These are phyloP conservation scores for Ostreobium quekettii DNA, from an alignment of 139 green algal genomes.

Conservation along the genomic window DNA sequence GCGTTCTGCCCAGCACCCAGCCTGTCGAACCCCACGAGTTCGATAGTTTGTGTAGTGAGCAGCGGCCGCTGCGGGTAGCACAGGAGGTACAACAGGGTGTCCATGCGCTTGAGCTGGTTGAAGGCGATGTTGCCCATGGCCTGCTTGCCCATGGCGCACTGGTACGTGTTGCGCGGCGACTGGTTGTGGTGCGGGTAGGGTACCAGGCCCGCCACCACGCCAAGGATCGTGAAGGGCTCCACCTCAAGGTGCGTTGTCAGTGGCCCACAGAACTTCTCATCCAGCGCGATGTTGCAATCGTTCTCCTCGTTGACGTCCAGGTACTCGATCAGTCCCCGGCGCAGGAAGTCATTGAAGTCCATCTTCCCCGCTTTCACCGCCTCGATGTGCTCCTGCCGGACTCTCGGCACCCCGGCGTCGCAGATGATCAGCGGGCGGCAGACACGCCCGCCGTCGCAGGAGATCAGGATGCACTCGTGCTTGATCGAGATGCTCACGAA, in stretches of 20 bases:
- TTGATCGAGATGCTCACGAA: conserved; percentile 46
- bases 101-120: conserved; percentile 90
- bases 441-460: conserved; percentile 82
- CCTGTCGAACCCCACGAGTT: conserved; percentile 61
- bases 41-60: conserved; percentile 94
- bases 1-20: conserved; percentile 97
- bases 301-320: conserved; percentile 98
- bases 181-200: conserved; percentile 99
- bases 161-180: conserved; percentile 97
- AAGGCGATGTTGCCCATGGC: conserved; percentile 97
- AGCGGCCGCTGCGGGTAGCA: conserved; percentile 91
- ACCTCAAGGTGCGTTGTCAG: conserved; percentile 94
- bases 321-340: conserved; percentile 89
- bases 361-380: conserved; percentile 43
- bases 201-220: conserved; percentile 94
- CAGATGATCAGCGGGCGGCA: conserved; percentile 97
- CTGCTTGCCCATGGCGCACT: conserved; percentile 99
- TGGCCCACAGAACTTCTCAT: conserved; percentile 50
- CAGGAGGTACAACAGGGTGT: conserved; percentile 97
- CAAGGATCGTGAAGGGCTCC: conserved; percentile 97
- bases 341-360: conserved; percentile 75
- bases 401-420: conserved; percentile 70
- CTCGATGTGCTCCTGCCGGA: conserved; percentile 67
- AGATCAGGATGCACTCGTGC: conserved; percentile 51
- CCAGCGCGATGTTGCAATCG: conserved; percentile 83